Percentiles rank a stretch among this genome's conserved stretches.
Evolutionary conservation across 2,329 filamentous ascomycete genomes (phyloP).

Genomic region (Cladosporium halotolerans): DNA sequence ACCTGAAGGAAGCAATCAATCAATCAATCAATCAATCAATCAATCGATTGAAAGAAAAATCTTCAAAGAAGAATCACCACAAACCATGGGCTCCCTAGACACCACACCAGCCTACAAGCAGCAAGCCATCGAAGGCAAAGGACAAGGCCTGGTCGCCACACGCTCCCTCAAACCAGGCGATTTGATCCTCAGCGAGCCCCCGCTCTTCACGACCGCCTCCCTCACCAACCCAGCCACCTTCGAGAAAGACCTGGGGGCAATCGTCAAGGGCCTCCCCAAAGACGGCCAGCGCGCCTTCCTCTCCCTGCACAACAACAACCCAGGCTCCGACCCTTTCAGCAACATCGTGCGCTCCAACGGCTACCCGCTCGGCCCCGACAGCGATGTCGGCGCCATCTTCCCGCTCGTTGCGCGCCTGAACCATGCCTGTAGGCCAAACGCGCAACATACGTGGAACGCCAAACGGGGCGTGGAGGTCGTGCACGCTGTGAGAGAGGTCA

Average conservation of each 20-base stretch:
- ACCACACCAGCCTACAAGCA: slow-evolving; percentile 11
- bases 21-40: too few species aligned
- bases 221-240: slow-evolving; percentile 17
- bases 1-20: too few species aligned
- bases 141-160: slow-evolving; percentile 37
- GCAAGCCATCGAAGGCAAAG: slow-evolving; percentile 28
- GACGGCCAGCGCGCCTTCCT: slow-evolving; percentile 26
- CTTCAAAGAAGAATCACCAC: not conserved
- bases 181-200: slow-evolving; percentile 35
- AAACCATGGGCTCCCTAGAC: not conserved
- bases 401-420: slow-evolving; percentile 33
- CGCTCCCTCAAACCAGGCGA: slow-evolving; percentile 34
- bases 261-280: slow-evolving; percentile 22
- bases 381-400: slow-evolving; percentile 29
- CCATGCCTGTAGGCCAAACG: slow-evolving; percentile 34
- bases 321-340: slow-evolving; percentile 21
- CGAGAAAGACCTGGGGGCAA: slow-evolving; percentile 17
- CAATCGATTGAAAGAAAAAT: not conserved
- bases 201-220: slow-evolving; percentile 30
- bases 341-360: slow-evolving; percentile 31
- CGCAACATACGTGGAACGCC: slow-evolving; percentile 32
- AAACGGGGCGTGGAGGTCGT: slow-evolving; percentile 20
- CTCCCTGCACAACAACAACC: slow-evolving; percentile 27
- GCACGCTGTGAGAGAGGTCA: slow-evolving; percentile 32
- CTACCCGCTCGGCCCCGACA: slow-evolving; percentile 25